A percentile compares a stretch with the other conserved stretches of the same genome.
Evolutionary conservation across 2,329 filamentous ascomycete species (phyloP).

Genomic region (Clarireedia paspali): DNA sequence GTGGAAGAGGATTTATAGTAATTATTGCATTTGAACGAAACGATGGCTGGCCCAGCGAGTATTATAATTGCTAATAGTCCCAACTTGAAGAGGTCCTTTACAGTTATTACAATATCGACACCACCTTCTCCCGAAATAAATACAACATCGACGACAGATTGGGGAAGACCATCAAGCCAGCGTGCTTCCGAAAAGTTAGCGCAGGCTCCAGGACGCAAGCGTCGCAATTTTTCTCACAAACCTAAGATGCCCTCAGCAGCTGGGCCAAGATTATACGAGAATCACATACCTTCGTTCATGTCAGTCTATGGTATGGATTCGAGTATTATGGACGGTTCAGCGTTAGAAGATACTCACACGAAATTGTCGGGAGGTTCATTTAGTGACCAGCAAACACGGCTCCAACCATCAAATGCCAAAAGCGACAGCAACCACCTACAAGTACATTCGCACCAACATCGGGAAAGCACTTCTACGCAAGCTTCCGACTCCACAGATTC

Average conservation of each 20-base stretch:
- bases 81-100: conserved; percentile 25
- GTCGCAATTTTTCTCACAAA: conserved; percentile 6
- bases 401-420: conserved; percentile 9
- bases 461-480: conserved; percentile 71
- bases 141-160: conserved; percentile 1
- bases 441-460: conserved; percentile 51
- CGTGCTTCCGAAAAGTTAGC: conserved; percentile 4
- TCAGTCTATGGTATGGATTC: conserved; percentile 62
- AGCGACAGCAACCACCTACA: conserved; percentile 16
- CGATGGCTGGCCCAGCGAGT: conserved; percentile 19
- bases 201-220: conserved; percentile 15
- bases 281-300: conserved; percentile 70
- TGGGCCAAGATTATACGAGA: conserved; percentile 54
- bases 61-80: conserved; percentile 25
- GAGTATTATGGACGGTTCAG: conserved; percentile 22
- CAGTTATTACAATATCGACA: conserved; percentile 15
- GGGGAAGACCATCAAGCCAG: background rate
- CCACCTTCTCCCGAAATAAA: conserved; percentile 17
- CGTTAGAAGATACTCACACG: conserved; percentile 12
- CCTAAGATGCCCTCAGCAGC: conserved; percentile 54
- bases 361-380: conserved; percentile 19
- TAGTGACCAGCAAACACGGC: conserved; percentile 8
- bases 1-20: background rate
- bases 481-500: conserved; percentile 82
- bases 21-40: background rate